A percentile compares a stretch with the other conserved stretches of the same genome.
phyloP scores from a whole-genome alignment of 805 yeast genomes.

The Candida sphagnicola region DNA sequence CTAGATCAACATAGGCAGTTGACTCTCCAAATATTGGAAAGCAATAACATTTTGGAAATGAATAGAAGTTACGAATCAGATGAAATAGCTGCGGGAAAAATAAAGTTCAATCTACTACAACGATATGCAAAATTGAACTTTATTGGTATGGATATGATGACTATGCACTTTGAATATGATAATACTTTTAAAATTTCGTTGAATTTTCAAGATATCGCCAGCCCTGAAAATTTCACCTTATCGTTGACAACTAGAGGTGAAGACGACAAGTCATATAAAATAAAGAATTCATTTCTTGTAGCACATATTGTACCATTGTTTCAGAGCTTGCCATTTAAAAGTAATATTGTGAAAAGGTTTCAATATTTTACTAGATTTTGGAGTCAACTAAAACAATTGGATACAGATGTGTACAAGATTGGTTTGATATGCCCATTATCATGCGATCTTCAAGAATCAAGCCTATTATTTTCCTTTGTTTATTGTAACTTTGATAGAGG shows the following conservation, averaged over 20 bases:
- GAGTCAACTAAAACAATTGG: conserved; percentile 18
- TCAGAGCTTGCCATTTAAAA: not conserved
- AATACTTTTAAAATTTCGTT: conserved; percentile 8
- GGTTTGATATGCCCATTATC: conserved; percentile 25
- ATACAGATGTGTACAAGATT: conserved; percentile 26
- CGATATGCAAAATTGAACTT: conserved; percentile 20
- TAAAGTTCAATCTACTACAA: conserved; percentile 22
- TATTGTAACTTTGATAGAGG: conserved; percentile 14
- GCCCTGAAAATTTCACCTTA: not conserved
- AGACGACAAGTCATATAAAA: conserved; percentile 4
- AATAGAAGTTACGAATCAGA: conserved; percentile 15
- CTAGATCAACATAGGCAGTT: conserved; percentile 9
- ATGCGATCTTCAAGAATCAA: conserved; percentile 6
- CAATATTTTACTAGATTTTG: conserved; percentile 14
- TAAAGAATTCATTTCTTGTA: conserved; percentile 11
- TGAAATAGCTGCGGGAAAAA: conserved; percentile 18
- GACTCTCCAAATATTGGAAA: conserved; percentile 7
- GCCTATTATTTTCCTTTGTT: conserved; percentile 10
- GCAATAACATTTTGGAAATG: conserved; percentile 9
- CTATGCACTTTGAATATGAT: conserved; percentile 12
- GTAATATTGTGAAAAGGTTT: conserved; percentile 13
- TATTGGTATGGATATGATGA: conserved; percentile 8
- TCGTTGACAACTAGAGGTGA: not conserved
- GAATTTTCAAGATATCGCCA: conserved; percentile 7
- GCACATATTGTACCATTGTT: conserved; percentile 1